Percentiles rank a stretch among this genome's conserved stretches.
phyloP scores from a whole-genome alignment of 306 rosid genomes.

The Inga leiocalycina region DNA sequence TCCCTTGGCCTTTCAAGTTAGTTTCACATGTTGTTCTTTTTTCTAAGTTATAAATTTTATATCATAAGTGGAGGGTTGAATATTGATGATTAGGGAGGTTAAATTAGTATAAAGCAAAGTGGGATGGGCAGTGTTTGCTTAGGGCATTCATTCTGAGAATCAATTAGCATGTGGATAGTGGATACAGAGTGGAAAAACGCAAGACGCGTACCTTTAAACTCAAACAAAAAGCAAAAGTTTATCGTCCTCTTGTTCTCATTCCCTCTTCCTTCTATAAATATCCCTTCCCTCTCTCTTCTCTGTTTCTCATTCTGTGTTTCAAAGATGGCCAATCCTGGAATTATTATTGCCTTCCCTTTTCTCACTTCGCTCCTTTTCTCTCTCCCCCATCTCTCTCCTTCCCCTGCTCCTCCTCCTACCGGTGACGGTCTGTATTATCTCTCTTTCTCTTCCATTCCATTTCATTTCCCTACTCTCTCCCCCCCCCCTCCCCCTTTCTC shows the following conservation, averaged over 20 bases:
- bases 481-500: too few relatives aligned
- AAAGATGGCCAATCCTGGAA: conserved; percentile 36
- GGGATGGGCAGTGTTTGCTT: not conserved
- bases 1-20: not conserved
- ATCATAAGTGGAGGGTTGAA: not conserved
- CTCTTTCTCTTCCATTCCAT: not conserved
- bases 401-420: conserved; percentile 52
- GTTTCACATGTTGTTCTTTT: not conserved
- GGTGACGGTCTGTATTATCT: conserved; percentile 48
- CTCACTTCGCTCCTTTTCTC: conserved; percentile 45
- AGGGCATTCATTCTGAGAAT: not conserved
- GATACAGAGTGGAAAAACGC: not conserved
- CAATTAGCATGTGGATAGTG: not conserved
- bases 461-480: not conserved
- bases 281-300: not conserved
- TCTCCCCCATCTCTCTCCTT: conserved; percentile 43
- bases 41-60: not conserved
- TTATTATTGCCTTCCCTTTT: conserved; percentile 41
- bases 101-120: not conserved
- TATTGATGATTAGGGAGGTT: not conserved
- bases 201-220: not conserved
- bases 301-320: not conserved
- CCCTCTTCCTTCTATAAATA: not conserved
- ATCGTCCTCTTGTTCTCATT: not conserved
- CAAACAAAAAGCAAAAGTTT: not conserved